Base-by-base conservation (phyloP, 495 filamentous ascomycete genomes). In the Articulospora tetracladia region DNA sequence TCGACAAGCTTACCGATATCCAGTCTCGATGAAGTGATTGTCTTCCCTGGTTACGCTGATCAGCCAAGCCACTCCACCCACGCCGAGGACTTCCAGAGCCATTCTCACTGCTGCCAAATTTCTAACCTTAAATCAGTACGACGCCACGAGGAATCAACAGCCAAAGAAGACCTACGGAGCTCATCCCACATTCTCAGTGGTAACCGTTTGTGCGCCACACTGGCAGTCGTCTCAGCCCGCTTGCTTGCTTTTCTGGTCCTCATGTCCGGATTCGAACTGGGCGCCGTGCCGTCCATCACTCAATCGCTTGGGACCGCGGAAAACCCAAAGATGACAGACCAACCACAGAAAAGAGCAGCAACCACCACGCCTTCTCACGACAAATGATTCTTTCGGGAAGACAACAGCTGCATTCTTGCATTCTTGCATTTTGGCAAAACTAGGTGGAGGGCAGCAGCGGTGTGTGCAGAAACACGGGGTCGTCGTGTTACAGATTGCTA, bases 21-120 rank as follows among this genome's bases (percentile, higher is more conserved):
- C 60, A 30, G 48, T 58, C 48, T 58, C 28, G 24, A 58, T 63
- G 25, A 58, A 54, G 11, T 63, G 54, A 26, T 53, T 63, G 32
- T 58, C 55, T n/a, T 63, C 47, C 27, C 30, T 63, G 41, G 46
- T 15, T 58, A 17, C 10, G 20, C 25, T 30, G 10, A 2, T 32
- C 25, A 30, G 51, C 51, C 8, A 6, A 11, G 6, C 20, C 17
- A 47, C 34, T 10, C n/a, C 10, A 39, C n/a, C 10, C n/a, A 10
- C 34, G 10, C 34, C 34, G 10, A 39, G 10, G 10, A 10, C 34
- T 10, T n/a, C 10, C 34, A 10, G 10, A 39, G 34, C 10, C 10
- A 10, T 10, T 39, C 34, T 39, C 34, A 39, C 34, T 26, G 17
- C 47, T 50, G 20, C 23, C 47, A 50, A 3, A 25, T 25, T 27